phyloP scores from a whole-genome alignment of 345 rosid genomes.

The Cardamine chenopodiifolia region DNA sequence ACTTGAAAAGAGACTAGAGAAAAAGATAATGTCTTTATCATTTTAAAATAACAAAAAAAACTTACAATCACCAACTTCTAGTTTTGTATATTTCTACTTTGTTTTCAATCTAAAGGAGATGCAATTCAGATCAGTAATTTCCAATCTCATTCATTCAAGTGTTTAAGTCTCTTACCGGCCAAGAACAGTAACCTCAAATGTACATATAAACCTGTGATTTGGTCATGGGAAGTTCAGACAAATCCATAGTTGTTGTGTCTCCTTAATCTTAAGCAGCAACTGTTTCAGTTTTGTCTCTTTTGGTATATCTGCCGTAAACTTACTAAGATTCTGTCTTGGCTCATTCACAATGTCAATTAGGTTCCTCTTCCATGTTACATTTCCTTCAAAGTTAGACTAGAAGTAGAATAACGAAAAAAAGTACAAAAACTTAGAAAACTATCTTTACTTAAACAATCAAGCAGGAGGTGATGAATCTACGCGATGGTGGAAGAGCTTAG shows the following conservation, averaged over 20 bases:
- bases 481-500: constrained; percentile 70
- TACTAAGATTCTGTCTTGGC: constrained; percentile 2
- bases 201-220: constrained; percentile 7
- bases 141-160: constrained; percentile 6
- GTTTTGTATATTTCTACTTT: constrained; percentile 10
- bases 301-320: background rate
- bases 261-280: constrained; percentile 1
- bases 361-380: constrained; percentile 28
- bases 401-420: background rate
- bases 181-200: background rate
- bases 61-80: background rate
- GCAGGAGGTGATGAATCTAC: constrained; percentile 41
- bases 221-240: constrained; percentile 13
- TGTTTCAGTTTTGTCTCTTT: constrained; percentile 1
- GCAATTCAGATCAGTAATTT: background rate
- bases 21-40: background rate
- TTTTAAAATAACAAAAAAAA: background rate
- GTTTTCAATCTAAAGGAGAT: constrained; percentile 2
- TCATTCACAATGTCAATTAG: constrained; percentile 11
- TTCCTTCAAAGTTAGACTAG: constrained; percentile 24
- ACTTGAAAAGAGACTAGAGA: background rate
- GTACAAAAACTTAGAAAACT: background rate
- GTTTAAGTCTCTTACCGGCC: background rate
- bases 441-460: constrained; percentile 47
- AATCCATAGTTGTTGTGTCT: background rate